Percentiles rank a stretch among this genome's conserved stretches.
phyloP scores from a whole-genome alignment of 768 basidiomycete genomes.

The Termitomyces sp. region DNA sequence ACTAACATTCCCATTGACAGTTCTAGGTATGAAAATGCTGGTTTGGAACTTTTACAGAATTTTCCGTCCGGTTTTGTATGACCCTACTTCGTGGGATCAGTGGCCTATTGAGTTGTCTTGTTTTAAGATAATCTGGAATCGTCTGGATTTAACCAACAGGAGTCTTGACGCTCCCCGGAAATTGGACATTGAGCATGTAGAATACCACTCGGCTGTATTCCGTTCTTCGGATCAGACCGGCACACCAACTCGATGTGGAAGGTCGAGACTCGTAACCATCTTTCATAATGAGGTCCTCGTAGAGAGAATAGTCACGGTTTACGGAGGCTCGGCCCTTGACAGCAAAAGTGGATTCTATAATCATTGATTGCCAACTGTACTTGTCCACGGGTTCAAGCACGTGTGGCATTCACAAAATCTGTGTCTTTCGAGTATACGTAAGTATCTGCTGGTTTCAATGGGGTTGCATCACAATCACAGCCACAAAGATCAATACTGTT shows the following conservation, averaged over 20 bases:
- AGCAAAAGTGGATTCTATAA: background rate
- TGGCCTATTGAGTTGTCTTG: conserved; percentile 10
- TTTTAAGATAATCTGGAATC: conserved; percentile 13
- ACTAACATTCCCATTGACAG: background rate
- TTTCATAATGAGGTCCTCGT: no score
- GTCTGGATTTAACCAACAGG: background rate
- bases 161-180: background rate
- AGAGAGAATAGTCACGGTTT: no score
- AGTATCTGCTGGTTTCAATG: background rate
- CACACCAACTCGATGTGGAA: background rate
- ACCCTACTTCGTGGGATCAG: conserved; percentile 10
- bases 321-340: background rate
- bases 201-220: conserved; percentile 1
- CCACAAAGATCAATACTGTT: background rate
- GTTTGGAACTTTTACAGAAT: background rate
- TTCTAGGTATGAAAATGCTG: background rate
- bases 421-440: background rate
- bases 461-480: background rate
- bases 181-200: conserved; percentile 10
- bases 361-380: background rate
- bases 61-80: conserved; percentile 8
- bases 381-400: background rate
- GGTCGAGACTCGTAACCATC: no score
- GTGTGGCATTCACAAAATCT: background rate
- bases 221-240: background rate